phyloP scores from a whole-genome alignment of 2,329 filamentous ascomycete genomes.

The Fusarium nurragi region DNA sequence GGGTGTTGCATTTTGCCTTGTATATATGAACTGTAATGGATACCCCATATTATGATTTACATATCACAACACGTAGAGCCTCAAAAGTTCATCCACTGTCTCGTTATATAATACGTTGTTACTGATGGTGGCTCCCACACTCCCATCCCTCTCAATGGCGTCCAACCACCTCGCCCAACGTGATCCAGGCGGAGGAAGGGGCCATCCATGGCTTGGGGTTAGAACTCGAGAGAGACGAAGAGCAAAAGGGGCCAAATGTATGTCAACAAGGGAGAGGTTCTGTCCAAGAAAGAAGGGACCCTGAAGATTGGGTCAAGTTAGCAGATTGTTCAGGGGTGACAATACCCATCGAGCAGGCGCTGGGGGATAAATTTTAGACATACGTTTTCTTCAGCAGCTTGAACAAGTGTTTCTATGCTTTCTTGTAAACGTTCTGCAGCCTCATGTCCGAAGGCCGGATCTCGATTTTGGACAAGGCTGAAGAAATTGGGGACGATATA shows the following conservation, averaged over 20 bases:
- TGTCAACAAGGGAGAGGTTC: constrained; percentile 71
- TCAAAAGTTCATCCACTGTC: constrained; percentile 66
- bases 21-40: background rate
- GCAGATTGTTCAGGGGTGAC: background rate
- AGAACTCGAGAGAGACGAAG: constrained; percentile 73
- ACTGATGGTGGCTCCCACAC: constrained; percentile 74
- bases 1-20: background rate
- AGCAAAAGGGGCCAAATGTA: constrained; percentile 80
- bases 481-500: constrained; percentile 82
- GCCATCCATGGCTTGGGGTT: constrained; percentile 72
- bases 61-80: background rate
- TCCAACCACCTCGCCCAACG: constrained; percentile 76
- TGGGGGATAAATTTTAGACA: background rate
- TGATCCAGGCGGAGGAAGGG: constrained; percentile 67
- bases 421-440: constrained; percentile 69
- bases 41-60: background rate
- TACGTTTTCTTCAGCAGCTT: constrained; percentile 59
- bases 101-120: constrained; percentile 60
- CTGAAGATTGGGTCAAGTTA: constrained; percentile 30
- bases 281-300: constrained; percentile 75
- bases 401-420: constrained; percentile 65
- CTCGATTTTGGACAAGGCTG: constrained; percentile 73
- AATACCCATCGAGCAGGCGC: too few relatives aligned
- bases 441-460: constrained; percentile 65
- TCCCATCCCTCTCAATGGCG: constrained; percentile 71